These are phyloP conservation scores for Mycena pura DNA, from an alignment of 768 basidiomycete genomes.

Conservation along the genomic window DNA sequence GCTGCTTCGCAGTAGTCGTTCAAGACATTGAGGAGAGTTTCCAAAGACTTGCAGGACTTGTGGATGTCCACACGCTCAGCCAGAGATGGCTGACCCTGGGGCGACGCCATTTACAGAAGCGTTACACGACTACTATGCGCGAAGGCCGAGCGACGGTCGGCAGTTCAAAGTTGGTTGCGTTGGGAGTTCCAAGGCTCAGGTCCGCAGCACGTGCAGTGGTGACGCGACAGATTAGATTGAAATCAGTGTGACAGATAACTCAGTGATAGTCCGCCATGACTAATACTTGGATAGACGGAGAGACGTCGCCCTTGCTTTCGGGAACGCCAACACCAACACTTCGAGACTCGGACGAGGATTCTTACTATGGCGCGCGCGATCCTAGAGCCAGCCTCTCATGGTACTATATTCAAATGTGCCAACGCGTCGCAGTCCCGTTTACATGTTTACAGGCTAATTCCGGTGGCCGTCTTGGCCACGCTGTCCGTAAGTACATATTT, in stretches of 20 bases:
- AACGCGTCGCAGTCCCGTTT: no score
- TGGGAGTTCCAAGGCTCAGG: no score
- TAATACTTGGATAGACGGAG: constrained; percentile 22
- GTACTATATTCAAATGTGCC: no score
- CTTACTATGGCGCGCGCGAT: constrained; percentile 14
- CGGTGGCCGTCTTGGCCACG: constrained; percentile 12
- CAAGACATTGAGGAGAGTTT: constrained; percentile 67
- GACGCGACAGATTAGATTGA: not conserved
- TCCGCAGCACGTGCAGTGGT: no score
- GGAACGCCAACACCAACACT: constrained; percentile 13
- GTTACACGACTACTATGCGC: no score
- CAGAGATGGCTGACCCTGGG: constrained; percentile 34
- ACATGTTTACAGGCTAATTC: constrained; percentile 19
- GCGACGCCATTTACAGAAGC: constrained; percentile 37
- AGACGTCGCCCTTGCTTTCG: constrained; percentile 18
- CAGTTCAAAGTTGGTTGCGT: no score
- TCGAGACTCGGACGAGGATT: constrained; percentile 10
- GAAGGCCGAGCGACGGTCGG: no score
- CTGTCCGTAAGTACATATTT: not conserved
- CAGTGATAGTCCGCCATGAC: no score
- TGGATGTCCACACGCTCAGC: constrained; percentile 77
- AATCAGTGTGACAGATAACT: no score
- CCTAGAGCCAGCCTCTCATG: constrained; percentile 19
- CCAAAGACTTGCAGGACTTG: constrained; percentile 81
- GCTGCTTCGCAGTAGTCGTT: constrained; percentile 81